Base-by-base conservation (phyloP, 345 rosid species). In the Eucalyptus pauciflora region DNA sequence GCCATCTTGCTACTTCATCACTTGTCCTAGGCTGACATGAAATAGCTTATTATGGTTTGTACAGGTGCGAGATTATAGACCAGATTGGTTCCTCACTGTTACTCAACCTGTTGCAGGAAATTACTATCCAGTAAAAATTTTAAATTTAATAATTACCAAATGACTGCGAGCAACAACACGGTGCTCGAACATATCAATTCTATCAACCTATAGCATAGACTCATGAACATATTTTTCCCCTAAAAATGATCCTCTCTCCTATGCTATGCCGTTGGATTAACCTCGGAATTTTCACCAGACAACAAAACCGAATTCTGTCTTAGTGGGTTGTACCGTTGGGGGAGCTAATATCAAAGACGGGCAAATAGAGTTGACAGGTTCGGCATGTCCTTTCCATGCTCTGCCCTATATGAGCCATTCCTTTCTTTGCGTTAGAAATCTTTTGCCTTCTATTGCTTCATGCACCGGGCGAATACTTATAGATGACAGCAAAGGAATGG, bases 301-400 rank as follows among this genome's bases (percentile, higher is more conserved):
- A 86, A 92, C 86, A 92, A 94, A 91, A 79, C 93, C 31, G 98
- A 96, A 89, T 90, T 97, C 98, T 7, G 95, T 96, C 86, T 89
- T 96, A 94, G 97, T 97, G 89, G 99, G 95, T 92, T 93, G 98
- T 85, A 95, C 99, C 16, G 90, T 93, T 6, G 99, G 98, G 49
- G 98, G 98, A 91, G 93, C 95, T 86, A 97, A 97, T 89, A 93
- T 96, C 46, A 56, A 90, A 33, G 98, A 97, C 88, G 98, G 98
- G 87, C 94, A 97, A 92, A 49, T 94, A 90, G 99, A 97, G 88
- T 79, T 95, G 87, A 97, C 29, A 54, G 49, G 98, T 96, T 87
- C 56, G 49, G 46, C 88, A 79, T 45, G 62, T 56, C n/a, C 41
- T n/a, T 67, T n/a, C 79, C 10, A 1, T 67, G 41, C 79, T 31